Evolutionary conservation across 106 monocot genomes (phyloP), one percentile per base, ranked within the genome.

Genomic region (Iris macrosiphon): DNA sequence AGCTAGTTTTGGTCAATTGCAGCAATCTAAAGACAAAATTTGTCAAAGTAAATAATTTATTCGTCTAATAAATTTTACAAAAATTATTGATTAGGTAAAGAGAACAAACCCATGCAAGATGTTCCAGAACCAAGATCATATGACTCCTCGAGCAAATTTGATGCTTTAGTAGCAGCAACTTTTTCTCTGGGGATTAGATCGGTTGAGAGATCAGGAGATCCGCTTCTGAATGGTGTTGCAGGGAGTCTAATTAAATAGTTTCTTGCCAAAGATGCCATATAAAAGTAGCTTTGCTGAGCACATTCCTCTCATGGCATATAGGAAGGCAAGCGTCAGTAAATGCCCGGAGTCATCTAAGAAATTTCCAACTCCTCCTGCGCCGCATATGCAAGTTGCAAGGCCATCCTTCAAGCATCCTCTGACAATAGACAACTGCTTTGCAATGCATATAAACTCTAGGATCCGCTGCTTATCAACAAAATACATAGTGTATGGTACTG

Each of bases 311-410:
- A 87, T 87, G 24, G 89, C 98, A 75, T 98, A 91, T 63, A 98
- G 73, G 71, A 91, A 91, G 14, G 98, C 98, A 75, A 98, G 98
- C 9, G 98, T 98, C 64, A 83, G 79, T 73, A 87, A 79, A 78
- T 98, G 91, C 28, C 91, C 83, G 62, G 98, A 91, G 51, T 81
- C 90, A 65, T 84, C 83, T 64, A 98, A 81, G 30, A 98, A 70
- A 38, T 69, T 78, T 98, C 98, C 68, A 98, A 84, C 58, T 91
- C 98, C 75, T 98, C 98, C 98, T 98, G 87, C 75, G 83, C 61
- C 41, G 70, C 77, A 72, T 68, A 81, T 52, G 68, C 60, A 71
- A 79, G 65, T 72, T 70, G 72, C 73, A 78, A 59, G 70, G 75
- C 72, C 64, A 75, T 72, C 72, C 55, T 65, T 85, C 64, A 77